Evolutionary conservation across 2,329 filamentous ascomycete genomes (phyloP).

Genomic region (Esteya vermicola): DNA sequence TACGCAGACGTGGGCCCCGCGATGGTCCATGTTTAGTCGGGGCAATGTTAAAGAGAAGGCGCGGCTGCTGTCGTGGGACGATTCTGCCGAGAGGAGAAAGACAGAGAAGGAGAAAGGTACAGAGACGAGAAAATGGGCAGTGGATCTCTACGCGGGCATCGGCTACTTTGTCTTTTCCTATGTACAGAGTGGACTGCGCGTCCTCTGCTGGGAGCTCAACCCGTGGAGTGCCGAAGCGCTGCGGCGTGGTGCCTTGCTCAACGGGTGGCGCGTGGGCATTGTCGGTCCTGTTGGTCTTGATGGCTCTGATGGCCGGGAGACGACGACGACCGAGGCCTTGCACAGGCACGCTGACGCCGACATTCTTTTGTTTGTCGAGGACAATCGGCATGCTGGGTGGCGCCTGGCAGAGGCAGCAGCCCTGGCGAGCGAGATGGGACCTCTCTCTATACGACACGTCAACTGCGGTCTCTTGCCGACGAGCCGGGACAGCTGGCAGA

Average conservation of each 20-base stretch:
- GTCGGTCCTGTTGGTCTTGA: no score
- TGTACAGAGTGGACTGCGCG: conserved; percentile 51
- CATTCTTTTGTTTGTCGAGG: conserved; percentile 55
- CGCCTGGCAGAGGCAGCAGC: conserved; percentile 26
- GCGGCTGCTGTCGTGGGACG: conserved; percentile 46
- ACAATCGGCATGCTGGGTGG: conserved; percentile 41
- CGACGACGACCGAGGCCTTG: neutral
- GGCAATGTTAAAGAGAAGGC: conserved; percentile 87
- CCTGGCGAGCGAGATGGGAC: conserved; percentile 20
- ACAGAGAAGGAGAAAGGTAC: no score
- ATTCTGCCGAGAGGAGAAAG: neutral
- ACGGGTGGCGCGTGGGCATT: conserved; percentile 50
- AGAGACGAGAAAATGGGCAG: conserved; percentile 27
- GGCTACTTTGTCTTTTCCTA: conserved; percentile 91
- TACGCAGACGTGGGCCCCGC: conserved; percentile 71
- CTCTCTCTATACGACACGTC: conserved; percentile 36
- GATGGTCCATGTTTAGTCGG: conserved; percentile 87
- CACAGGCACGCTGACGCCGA: conserved; percentile 9
- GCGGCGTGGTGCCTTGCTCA: conserved; percentile 55
- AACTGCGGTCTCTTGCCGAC: conserved; percentile 51
- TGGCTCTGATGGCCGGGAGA: no score
- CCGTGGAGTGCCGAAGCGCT: conserved; percentile 77
- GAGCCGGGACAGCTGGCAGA: conserved; percentile 38
- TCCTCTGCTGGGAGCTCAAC: conserved; percentile 85
- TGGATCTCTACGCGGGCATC: conserved; percentile 86